These are phyloP conservation scores for Fonsecaea pedrosoi DNA, from an alignment of 2,329 filamentous ascomycete species.

Conservation along the genomic window DNA sequence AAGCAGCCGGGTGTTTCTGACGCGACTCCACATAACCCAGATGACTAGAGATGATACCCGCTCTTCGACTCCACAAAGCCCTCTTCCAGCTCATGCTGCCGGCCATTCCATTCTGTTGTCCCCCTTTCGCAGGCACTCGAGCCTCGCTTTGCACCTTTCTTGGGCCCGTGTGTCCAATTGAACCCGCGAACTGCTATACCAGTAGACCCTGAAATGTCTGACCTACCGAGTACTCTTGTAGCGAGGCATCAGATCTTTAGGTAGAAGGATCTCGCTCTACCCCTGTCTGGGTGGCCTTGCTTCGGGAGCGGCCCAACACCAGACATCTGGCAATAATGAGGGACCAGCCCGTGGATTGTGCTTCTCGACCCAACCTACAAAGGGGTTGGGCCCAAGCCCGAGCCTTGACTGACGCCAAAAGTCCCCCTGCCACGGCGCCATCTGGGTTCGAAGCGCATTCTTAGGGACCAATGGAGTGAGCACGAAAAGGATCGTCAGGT, in stretches of 20 bases:
- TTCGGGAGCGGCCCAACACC: background rate
- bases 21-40: constrained; percentile 9
- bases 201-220: background rate
- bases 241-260: background rate
- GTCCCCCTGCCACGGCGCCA: constrained; percentile 7
- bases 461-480: constrained; percentile 27
- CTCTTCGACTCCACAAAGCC: constrained; percentile 19
- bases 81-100: constrained; percentile 5
- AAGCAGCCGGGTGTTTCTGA: constrained; percentile 20
- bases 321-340: background rate
- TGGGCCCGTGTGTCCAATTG: constrained; percentile 4
- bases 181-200: background rate
- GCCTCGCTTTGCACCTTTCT: background rate
- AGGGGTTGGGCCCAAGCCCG: constrained; percentile 2
- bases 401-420: constrained; percentile 10
- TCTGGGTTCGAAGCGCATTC: constrained; percentile 24
- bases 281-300: background rate
- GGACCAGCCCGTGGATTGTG: background rate
- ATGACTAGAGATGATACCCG: background rate
- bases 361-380: constrained; percentile 10
- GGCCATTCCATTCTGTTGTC: constrained; percentile 16
- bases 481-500: constrained; percentile 35
- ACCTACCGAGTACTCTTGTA: background rate
- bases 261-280: background rate
- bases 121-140: constrained; percentile 9